Base-by-base conservation (phyloP, 306 rosid genomes). In the Inga leiocalycina region DNA sequence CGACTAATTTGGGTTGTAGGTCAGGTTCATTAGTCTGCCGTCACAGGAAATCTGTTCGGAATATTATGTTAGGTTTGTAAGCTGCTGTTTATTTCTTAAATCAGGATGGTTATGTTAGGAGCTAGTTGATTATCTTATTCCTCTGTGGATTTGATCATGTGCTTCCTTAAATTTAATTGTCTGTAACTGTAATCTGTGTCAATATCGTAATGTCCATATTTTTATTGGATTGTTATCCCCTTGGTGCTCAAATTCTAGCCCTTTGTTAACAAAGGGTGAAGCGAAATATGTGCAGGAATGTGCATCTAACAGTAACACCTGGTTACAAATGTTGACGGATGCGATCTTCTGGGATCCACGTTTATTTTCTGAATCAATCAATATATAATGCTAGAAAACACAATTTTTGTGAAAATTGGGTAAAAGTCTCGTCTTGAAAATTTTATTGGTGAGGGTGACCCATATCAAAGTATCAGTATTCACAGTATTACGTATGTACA, bases 1-100 rank as follows among this genome's bases (percentile, higher is more conserved):
- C 87, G 75, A 81, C 89, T 79, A 79, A 66, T 76, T 83, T 62
- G 85, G 86, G 79, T 76, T 10, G 83, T 85, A 84, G 87, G 86
- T 88, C 87, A 71, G 89, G 68, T 77, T 85, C 79, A 56, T 71
- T 84, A 69, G 83, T 65, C 81, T 79, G 64, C 49, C 64, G 70
- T 79, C 85, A 78, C 83, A 83, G 86, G 85, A 74, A 73, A 71
- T 77, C 82, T 64, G 84, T 85, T 34, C 41, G 64, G 46, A 75
- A 61, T 86, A 44, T 52, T 32, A 49, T 76, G 80, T 75, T 81
- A 84, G 92, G 82, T 75, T 46, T 59, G 52, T 19, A 79, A 56
- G 78, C 66, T 81, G 54, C 76, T 67, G 56, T 83, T 77, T 77
- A 64, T 70, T 77, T 77, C 79, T 32, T 52, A n/a, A 22, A 54